These are phyloP conservation scores for Verticillium tricorpus DNA, from an alignment of 2,329 filamentous ascomycete species.

Conservation along the genomic window DNA sequence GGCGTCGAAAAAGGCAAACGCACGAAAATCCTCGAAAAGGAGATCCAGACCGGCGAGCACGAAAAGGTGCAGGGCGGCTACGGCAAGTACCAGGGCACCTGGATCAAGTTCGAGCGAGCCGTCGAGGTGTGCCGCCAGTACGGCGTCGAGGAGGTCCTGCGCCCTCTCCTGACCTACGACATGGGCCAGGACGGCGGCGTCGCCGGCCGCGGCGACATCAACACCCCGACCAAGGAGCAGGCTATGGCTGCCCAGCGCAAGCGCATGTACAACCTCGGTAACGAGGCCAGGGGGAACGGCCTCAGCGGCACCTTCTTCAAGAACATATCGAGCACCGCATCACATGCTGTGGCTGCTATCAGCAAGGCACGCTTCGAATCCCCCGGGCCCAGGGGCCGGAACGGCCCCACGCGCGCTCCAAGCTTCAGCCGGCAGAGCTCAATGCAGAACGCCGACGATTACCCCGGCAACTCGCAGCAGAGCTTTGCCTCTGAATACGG, in stretches of 20 bases:
- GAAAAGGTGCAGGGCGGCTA: conserved; percentile 99
- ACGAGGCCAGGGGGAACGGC: conserved; percentile 64
- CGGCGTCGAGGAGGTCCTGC: conserved; percentile 70
- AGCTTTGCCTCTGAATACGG: conserved; percentile 74
- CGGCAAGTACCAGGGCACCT: conserved; percentile 98
- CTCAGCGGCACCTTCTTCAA: conserved; percentile 88
- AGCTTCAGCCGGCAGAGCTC: conserved; percentile 69
- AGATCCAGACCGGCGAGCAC: conserved; percentile 92
- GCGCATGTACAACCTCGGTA: conserved; percentile 75
- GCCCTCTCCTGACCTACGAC: conserved; percentile 74
- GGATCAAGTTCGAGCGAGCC: conserved; percentile 92
- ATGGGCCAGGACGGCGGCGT: conserved; percentile 71
- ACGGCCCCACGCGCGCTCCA: conserved; percentile 60
- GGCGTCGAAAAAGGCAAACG: conserved; percentile 96
- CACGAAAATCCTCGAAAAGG: conserved; percentile 96
- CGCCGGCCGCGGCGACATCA: conserved; percentile 69
- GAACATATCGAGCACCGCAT: conserved; percentile 90
- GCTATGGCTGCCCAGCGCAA: conserved; percentile 96
- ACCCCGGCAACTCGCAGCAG: conserved; percentile 76
- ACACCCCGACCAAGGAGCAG: conserved; percentile 97
- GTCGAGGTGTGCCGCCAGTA: conserved; percentile 85
- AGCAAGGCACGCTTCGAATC: conserved; percentile 95
- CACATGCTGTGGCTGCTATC: conserved; percentile 89
- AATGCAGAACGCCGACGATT: conserved; percentile 55
- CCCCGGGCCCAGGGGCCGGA: conserved; percentile 64